These are phyloP conservation scores for Micractinium sp. DNA, from an alignment of 139 green algal species.

Conservation along the genomic window DNA sequence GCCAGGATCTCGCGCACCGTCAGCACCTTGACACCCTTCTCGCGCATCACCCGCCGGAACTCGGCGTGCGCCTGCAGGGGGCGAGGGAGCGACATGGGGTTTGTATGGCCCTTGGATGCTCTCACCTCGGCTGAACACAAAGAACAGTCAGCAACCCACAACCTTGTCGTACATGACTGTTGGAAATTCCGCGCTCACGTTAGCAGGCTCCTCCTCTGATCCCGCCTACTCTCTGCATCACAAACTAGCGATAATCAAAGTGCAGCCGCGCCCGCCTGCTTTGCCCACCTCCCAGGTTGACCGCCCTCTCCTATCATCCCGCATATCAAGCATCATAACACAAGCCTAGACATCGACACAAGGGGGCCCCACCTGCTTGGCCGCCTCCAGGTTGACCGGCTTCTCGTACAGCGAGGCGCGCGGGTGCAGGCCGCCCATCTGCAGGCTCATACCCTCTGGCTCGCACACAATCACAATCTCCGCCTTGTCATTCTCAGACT, in stretches of 20 bases:
- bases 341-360: too few relatives aligned
- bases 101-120: too few relatives aligned
- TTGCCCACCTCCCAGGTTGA: constrained; percentile 89
- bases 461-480: constrained; percentile 86
- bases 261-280: constrained; percentile 13
- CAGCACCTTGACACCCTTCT: constrained; percentile 83
- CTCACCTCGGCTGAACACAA: too few relatives aligned
- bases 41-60: constrained; percentile 85
- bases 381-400: constrained; percentile 92
- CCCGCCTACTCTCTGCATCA: too few relatives aligned
- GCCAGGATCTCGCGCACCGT: constrained; percentile 92
- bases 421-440: constrained; percentile 96
- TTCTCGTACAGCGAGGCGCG: constrained; percentile 91
- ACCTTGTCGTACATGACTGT: too few relatives aligned
- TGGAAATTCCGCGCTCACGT: too few relatives aligned
- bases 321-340: not conserved
- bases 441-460: constrained; percentile 86
- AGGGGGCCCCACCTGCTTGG: constrained; percentile 49
- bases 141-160: too few relatives aligned
- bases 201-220: too few relatives aligned
- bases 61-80: constrained; percentile 75
- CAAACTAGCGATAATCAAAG: too few relatives aligned
- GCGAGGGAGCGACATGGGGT: too few relatives aligned
- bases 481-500: constrained; percentile 51
- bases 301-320: constrained; percentile 78